Evolutionary conservation across 805 yeast species (phyloP).

Genomic region (Saturnispora serradocipensis): DNA sequence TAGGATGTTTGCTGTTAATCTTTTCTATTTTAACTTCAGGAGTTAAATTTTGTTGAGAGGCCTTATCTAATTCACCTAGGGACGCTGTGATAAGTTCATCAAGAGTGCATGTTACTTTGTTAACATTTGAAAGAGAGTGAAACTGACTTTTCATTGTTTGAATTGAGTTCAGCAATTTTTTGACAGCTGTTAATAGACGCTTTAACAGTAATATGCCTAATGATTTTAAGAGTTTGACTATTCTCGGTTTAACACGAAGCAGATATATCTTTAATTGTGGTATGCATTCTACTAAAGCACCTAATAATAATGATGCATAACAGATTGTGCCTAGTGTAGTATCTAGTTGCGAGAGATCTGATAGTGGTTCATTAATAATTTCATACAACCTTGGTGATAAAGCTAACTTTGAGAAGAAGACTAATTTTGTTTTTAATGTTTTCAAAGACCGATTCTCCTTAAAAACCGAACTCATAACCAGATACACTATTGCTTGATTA

Average conservation of each 20-base stretch:
- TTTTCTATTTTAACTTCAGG: not conserved
- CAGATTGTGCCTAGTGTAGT: constrained; percentile 27
- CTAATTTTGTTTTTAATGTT: not conserved
- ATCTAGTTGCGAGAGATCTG: constrained; percentile 24
- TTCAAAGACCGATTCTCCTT: not conserved
- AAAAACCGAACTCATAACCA: not conserved
- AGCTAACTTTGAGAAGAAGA: constrained; percentile 17
- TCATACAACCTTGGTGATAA: constrained; percentile 23
- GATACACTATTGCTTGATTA: not conserved
- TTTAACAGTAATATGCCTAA: not conserved
- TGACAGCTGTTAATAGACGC: not conserved
- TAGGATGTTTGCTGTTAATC: not conserved
- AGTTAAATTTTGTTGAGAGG: not conserved
- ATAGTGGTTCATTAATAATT: constrained; percentile 18
- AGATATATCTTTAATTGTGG: constrained; percentile 1
- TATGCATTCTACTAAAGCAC: constrained; percentile 7
- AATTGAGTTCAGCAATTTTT: not conserved
- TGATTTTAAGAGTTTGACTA: not conserved
- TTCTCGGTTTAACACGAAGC: not conserved
- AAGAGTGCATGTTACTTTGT: not conserved
- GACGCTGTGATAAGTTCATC: not conserved
- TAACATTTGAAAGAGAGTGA: not conserved
- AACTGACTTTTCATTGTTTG: not conserved
- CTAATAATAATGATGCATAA: constrained; percentile 23
- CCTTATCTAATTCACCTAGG: not conserved